Evolutionary conservation across 176 grass and related monocot species (phyloP).

Genomic region (Triticum monococcum): DNA sequence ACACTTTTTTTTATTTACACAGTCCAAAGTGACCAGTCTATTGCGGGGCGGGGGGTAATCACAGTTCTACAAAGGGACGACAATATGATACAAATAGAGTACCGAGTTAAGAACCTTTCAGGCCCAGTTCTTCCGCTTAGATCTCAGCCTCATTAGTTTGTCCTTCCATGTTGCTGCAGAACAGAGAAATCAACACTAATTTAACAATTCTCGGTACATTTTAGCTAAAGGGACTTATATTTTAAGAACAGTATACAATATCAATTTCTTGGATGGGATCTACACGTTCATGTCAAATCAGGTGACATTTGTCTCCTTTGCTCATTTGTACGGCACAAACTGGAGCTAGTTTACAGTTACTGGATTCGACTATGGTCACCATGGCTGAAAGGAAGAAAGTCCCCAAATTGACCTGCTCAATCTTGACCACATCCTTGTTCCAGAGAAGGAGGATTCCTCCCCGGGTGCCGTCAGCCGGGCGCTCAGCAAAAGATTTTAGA

Average conservation of each 20-base stretch:
- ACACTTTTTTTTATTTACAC: slow-evolving; percentile 54
- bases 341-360: background rate
- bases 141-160: slow-evolving; percentile 61
- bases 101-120: slow-evolving; percentile 33
- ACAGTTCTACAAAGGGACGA: background rate
- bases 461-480: too few relatives aligned
- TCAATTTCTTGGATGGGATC: background rate
- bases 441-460: too few relatives aligned
- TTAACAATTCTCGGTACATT: background rate
- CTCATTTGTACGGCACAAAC: background rate
- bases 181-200: background rate
- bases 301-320: background rate
- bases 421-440: too few relatives aligned
- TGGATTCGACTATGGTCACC: too few relatives aligned
- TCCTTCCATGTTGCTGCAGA: slow-evolving; percentile 75
- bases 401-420: too few relatives aligned
- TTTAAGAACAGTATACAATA: background rate
- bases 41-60: background rate
- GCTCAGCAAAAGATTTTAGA: too few relatives aligned
- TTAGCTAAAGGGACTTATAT: slow-evolving; percentile 15
- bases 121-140: slow-evolving; percentile 81
- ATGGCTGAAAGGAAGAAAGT: too few relatives aligned
- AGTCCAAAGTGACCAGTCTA: background rate
- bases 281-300: background rate
- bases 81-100: background rate